phyloP scores from a whole-genome alignment of 2,329 filamentous ascomycete species.

The Colletotrichum lupini region DNA sequence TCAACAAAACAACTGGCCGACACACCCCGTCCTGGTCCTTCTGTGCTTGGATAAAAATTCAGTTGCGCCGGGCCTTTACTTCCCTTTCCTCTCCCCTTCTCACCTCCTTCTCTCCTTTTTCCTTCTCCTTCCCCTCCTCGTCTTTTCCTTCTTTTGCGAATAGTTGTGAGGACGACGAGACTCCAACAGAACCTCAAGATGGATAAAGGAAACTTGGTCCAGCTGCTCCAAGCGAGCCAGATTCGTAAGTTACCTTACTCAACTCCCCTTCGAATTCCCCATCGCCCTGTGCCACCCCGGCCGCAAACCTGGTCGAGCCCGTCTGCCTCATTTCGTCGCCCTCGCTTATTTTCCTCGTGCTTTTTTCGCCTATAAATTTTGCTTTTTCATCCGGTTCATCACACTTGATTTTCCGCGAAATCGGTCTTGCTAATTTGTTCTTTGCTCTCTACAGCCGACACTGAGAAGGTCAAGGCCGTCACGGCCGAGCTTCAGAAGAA shows the following conservation, averaged over 20 bases:
- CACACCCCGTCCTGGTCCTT: slow-evolving; percentile 9
- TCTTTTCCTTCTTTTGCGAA: slow-evolving; percentile 28
- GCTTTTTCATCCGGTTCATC: slow-evolving; percentile 19
- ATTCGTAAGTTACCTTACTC: slow-evolving; percentile 72
- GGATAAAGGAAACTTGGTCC: slow-evolving; percentile 78
- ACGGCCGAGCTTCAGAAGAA: slow-evolving; percentile 92
- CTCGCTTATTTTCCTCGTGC: slow-evolving; percentile 33
- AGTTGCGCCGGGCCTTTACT: slow-evolving; percentile 25
- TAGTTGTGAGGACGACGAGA: slow-evolving; percentile 31
- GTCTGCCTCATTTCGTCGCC: slow-evolving; percentile 26
- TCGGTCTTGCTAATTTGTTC: slow-evolving; percentile 45
- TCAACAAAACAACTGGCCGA: slow-evolving; percentile 28
- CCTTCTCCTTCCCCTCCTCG: slow-evolving; percentile 33
- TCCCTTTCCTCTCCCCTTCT: slow-evolving; percentile 33
- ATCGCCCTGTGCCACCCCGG: slow-evolving; percentile 30
- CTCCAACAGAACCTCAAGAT: slow-evolving; percentile 41
- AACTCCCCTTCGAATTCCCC: background rate
- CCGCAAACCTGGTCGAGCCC: slow-evolving; percentile 30
- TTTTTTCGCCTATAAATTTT: slow-evolving; percentile 31
- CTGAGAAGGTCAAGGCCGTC: slow-evolving; percentile 87
- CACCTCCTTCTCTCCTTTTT: slow-evolving; percentile 30
- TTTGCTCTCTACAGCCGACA: slow-evolving; percentile 74
- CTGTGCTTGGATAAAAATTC: slow-evolving; percentile 30
- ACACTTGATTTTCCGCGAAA: background rate
- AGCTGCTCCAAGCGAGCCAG: slow-evolving; percentile 88